phyloP scores from a whole-genome alignment of 1,139 yeast genomes.

The Diutina scorzettiae region DNA sequence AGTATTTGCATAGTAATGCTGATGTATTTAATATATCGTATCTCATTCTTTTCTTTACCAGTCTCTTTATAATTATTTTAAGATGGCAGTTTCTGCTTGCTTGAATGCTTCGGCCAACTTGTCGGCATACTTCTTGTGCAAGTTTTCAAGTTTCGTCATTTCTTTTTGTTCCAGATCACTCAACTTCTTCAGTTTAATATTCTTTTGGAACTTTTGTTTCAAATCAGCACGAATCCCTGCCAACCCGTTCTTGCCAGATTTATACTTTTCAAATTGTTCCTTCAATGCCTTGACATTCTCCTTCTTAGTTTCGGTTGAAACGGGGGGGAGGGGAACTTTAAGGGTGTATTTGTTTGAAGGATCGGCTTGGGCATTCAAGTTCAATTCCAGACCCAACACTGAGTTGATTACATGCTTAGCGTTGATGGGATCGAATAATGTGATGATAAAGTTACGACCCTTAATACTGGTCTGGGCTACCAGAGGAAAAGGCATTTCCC shows the following conservation, averaged over 20 bases:
- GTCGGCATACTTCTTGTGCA: slow-evolving; percentile 51
- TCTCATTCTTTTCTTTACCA: too few relatives aligned
- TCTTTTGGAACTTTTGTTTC: slow-evolving; percentile 28
- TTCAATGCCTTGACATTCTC: slow-evolving; percentile 50
- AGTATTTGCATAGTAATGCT: too few relatives aligned
- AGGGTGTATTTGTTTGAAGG: slow-evolving; percentile 61
- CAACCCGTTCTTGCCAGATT: slow-evolving; percentile 29
- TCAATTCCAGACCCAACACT: slow-evolving; percentile 54
- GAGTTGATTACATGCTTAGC: slow-evolving; percentile 59
- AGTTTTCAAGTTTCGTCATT: slow-evolving; percentile 48
- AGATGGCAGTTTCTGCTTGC: slow-evolving; percentile 41
- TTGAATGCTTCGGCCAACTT: slow-evolving; percentile 49
- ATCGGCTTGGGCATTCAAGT: slow-evolving; percentile 70
- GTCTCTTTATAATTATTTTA: slow-evolving; percentile 14
- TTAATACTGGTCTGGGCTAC: slow-evolving; percentile 70
- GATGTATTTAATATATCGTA: too few relatives aligned
- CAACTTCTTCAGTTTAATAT: slow-evolving; percentile 43
- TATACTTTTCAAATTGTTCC: slow-evolving; percentile 49
- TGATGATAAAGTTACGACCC: slow-evolving; percentile 51
- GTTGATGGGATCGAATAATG: slow-evolving; percentile 74
- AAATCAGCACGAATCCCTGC: slow-evolving; percentile 51
- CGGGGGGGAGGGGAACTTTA: slow-evolving; percentile 65
- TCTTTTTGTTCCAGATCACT: slow-evolving; percentile 44
- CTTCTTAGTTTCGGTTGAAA: slow-evolving; percentile 56
- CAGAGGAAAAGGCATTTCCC: slow-evolving; percentile 38